A percentile compares a stretch with the other conserved stretches of the same genome.
Evolutionary conservation across 257 asterid species (phyloP).

Genomic region (Solanum corneliomulleri): DNA sequence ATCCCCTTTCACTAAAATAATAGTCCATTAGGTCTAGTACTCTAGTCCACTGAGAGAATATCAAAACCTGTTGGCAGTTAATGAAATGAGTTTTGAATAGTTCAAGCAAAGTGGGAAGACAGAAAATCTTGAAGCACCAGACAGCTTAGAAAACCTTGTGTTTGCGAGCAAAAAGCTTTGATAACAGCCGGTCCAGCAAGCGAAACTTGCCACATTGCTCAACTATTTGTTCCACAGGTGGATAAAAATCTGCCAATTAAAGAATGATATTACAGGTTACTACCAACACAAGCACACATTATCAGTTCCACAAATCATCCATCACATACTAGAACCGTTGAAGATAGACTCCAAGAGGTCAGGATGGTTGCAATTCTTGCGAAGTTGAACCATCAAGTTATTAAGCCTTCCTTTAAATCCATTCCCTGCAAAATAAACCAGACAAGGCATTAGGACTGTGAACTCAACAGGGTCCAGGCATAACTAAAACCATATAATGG

Average conservation of each 20-base stretch:
- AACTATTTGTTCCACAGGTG: slow-evolving; percentile 78
- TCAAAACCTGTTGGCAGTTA: slow-evolving; percentile 53
- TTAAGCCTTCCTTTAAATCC: slow-evolving; percentile 67
- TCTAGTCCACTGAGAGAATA: slow-evolving; percentile 98
- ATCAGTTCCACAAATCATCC: neutral
- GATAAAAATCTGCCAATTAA: slow-evolving; percentile 42
- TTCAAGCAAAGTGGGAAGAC: neutral
- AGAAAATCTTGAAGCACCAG: neutral
- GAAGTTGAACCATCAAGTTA: slow-evolving; percentile 87
- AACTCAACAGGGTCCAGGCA: neutral
- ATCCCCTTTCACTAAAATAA: slow-evolving; percentile 77
- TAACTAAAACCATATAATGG: neutral
- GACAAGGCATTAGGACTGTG: neutral
- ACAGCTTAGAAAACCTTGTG: slow-evolving; percentile 48
- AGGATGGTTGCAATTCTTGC: slow-evolving; percentile 97
- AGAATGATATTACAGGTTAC: neutral
- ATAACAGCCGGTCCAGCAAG: slow-evolving; percentile 60
- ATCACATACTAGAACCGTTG: slow-evolving; percentile 70
- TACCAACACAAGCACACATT: neutral
- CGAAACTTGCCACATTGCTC: slow-evolving; percentile 92
- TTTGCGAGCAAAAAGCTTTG: slow-evolving; percentile 64
- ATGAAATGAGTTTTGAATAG: neutral
- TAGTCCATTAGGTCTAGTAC: slow-evolving; percentile 89
- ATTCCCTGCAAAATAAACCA: slow-evolving; percentile 33
- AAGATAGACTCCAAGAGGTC: slow-evolving; percentile 86